phyloP scores from a whole-genome alignment of 768 basidiomycete species.

The Russula brevipes region DNA sequence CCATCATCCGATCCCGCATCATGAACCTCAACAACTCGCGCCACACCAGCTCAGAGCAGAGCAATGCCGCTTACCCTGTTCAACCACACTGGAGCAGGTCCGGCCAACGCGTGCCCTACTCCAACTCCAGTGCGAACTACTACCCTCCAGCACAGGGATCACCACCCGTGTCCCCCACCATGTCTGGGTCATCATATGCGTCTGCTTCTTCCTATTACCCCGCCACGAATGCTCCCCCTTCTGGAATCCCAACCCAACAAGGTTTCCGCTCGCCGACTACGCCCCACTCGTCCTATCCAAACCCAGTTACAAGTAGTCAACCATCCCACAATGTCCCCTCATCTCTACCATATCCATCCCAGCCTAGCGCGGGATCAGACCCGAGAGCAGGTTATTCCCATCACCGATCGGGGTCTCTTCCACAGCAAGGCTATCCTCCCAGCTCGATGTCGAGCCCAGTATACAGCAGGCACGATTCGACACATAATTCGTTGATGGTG shows the following conservation, averaged over 20 bases:
- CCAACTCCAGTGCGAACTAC: slow-evolving; percentile 18
- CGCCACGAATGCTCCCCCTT: slow-evolving; percentile 3
- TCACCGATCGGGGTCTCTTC: slow-evolving; percentile 18
- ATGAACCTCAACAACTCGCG: slow-evolving; percentile 25
- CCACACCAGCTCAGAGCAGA: slow-evolving; percentile 22
- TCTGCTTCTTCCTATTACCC: slow-evolving; percentile 17
- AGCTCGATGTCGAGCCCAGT: slow-evolving; percentile 2
- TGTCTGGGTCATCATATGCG: slow-evolving; percentile 6
- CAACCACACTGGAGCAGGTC: slow-evolving; percentile 22
- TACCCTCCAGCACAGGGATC: slow-evolving; percentile 15
- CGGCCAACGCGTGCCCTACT: slow-evolving; percentile 18
- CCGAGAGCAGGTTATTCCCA: slow-evolving; percentile 17
- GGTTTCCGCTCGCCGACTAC: slow-evolving; percentile 14
- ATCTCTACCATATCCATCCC: slow-evolving; percentile 17
- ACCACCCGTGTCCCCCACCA: slow-evolving; percentile 17
- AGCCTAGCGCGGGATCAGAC: slow-evolving; percentile 9
- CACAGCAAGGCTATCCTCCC: slow-evolving; percentile 7
- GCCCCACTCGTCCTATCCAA: slow-evolving; percentile 10
- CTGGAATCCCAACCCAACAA: slow-evolving; percentile 13
- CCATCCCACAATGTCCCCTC: slow-evolving; percentile 1
- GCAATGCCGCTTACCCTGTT: slow-evolving; percentile 6
- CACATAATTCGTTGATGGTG: slow-evolving; percentile 27
- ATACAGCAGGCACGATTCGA: slow-evolving; percentile 15
- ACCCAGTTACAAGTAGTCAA: slow-evolving; percentile 1
- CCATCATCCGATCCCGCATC: slow-evolving; percentile 10